Evolutionary conservation across 2,329 filamentous ascomycete species (phyloP).

Genomic region (Chaetomiaceae sp.): DNA sequence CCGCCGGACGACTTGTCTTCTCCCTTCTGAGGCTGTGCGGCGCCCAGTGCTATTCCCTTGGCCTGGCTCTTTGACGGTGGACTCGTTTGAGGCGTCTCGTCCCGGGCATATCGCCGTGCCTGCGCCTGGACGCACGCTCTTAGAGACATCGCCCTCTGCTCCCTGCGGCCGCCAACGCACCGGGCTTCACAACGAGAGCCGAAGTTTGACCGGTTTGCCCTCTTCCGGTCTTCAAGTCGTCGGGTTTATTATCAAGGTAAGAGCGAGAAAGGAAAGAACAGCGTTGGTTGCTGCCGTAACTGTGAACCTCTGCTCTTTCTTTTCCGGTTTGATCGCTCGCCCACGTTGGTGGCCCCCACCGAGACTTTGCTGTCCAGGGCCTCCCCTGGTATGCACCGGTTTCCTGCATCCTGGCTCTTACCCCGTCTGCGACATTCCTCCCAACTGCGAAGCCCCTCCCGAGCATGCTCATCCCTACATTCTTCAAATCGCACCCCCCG

Average conservation of each 20-base stretch:
- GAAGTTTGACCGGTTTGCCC: too few relatives aligned
- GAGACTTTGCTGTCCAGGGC: conserved; percentile 21
- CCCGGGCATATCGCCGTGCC: background rate
- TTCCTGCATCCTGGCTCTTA: conserved; percentile 16
- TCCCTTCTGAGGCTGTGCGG: too few relatives aligned
- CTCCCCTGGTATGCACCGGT: conserved; percentile 25
- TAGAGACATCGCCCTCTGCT: too few relatives aligned
- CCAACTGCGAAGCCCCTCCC: conserved; percentile 10
- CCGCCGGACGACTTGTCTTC: too few relatives aligned
- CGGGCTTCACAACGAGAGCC: too few relatives aligned
- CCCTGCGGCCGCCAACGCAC: too few relatives aligned
- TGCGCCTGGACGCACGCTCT: background rate
- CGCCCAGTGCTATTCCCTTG: background rate
- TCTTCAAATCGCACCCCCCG: conserved; percentile 14
- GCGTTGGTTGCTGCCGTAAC: too few relatives aligned
- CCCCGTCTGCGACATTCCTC: conserved; percentile 21
- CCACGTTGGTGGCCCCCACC: conserved; percentile 8
- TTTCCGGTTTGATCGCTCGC: conserved; percentile 9
- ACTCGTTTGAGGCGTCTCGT: conserved; percentile 1
- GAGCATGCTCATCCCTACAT: conserved; percentile 20
- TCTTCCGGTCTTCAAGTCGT: too few relatives aligned
- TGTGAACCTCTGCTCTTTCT: background rate
- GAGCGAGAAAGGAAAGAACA: conserved; percentile 8
- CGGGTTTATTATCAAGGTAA: too few relatives aligned
- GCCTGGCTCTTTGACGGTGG: conserved; percentile 1